phyloP scores from a whole-genome alignment of 805 yeast species.

The Lipomyces sp. region DNA sequence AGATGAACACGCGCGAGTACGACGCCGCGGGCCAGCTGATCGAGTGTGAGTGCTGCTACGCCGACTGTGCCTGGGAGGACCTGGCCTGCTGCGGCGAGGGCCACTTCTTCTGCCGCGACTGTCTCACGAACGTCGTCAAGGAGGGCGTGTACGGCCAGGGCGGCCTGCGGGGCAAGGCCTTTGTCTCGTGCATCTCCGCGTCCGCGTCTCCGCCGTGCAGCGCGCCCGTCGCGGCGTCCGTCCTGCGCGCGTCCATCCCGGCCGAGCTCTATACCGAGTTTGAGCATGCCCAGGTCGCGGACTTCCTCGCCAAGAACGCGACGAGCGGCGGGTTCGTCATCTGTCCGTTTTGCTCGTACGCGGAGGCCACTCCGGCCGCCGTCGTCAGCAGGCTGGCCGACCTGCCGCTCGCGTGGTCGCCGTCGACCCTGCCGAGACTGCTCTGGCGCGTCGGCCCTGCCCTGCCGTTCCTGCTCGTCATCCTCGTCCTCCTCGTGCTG shows the following conservation, averaged over 20 bases:
- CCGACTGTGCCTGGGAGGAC: constrained; percentile 28
- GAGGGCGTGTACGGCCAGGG: constrained; percentile 29
- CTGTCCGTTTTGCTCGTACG: constrained; percentile 27
- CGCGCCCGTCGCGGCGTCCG: constrained; percentile 11
- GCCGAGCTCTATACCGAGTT: constrained; percentile 13
- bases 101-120: constrained; percentile 26
- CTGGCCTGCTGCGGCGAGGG: constrained; percentile 25
- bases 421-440: constrained; percentile 1
- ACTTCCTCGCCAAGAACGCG: constrained; percentile 13
- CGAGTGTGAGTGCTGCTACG: constrained; percentile 30
- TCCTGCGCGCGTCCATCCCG: constrained; percentile 16
- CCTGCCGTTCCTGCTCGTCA: neutral
- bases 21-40: constrained; percentile 16
- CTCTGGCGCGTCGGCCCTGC: neutral
- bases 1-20: constrained; percentile 17
- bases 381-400: constrained; percentile 1
- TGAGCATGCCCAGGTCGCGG: constrained; percentile 19
- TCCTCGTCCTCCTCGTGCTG: neutral
- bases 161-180: constrained; percentile 20
- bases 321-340: constrained; percentile 9
- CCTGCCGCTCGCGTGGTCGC: constrained; percentile 1
- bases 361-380: constrained; percentile 24
- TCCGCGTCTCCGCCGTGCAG: constrained; percentile 18
- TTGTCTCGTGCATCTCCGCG: constrained; percentile 25
- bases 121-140: constrained; percentile 15